Percentiles rank a stretch among this genome's conserved stretches.
These are phyloP conservation scores for Thyridium curvatum DNA, from an alignment of 2,329 filamentous ascomycete species.

Conservation along the genomic window DNA sequence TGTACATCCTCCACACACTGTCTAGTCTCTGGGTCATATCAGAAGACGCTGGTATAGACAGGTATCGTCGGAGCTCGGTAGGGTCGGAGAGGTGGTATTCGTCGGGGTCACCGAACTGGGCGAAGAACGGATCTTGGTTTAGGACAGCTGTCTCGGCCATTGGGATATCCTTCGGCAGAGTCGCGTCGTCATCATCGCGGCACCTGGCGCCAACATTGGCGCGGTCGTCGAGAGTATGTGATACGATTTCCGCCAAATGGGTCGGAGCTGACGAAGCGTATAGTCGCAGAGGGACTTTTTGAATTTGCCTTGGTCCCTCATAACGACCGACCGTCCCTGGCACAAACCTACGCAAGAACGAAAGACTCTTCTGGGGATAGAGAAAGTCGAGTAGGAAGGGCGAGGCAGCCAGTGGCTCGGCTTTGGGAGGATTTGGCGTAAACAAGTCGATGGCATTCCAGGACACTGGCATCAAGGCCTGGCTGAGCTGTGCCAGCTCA, in stretches of 20 bases:
- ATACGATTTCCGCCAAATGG: not conserved
- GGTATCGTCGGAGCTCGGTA: constrained; percentile 6
- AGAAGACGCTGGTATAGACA: constrained; percentile 1
- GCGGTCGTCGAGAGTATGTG: not conserved
- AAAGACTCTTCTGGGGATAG: constrained; percentile 34
- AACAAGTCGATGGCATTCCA: constrained; percentile 15
- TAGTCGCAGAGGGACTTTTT: constrained; percentile 12
- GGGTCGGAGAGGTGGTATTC: not conserved
- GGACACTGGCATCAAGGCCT: constrained; percentile 24
- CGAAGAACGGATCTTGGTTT: not conserved
- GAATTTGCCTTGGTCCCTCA: constrained; percentile 8
- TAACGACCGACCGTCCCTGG: constrained; percentile 10
- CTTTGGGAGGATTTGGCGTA: constrained; percentile 14
- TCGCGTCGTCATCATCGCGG: too few relatives aligned
- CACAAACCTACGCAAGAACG: constrained; percentile 31
- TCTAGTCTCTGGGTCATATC: constrained; percentile 18
- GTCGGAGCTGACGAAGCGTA: constrained; percentile 16
- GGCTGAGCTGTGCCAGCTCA: constrained; percentile 38
- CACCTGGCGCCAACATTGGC: constrained; percentile 6
- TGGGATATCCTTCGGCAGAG: too few relatives aligned
- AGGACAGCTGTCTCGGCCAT: not conserved
- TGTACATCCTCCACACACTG: constrained; percentile 37
- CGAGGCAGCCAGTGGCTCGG: constrained; percentile 33
- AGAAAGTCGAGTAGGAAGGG: constrained; percentile 49
- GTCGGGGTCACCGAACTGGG: not conserved